phyloP scores from a whole-genome alignment of 176 grass and related monocot genomes.

The Lolium perenne region DNA sequence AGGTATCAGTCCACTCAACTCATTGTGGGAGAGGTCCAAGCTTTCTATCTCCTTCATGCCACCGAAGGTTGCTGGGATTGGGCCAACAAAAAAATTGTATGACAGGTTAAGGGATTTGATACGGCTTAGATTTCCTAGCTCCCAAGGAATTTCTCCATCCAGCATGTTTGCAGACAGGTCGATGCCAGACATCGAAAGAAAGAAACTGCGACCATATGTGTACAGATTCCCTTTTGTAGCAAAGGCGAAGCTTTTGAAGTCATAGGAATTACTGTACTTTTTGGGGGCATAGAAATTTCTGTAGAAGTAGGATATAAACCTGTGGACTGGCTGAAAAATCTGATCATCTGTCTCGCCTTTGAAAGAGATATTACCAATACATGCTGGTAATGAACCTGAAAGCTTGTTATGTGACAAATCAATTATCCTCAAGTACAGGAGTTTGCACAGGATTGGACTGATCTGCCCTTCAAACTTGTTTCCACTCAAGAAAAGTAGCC shows the following conservation, averaged over 20 bases:
- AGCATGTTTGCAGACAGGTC: constrained; percentile 11
- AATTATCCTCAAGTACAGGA: constrained; percentile 28
- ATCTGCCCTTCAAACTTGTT: constrained; percentile 38
- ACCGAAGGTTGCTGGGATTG: not conserved
- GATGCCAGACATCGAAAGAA: not conserved
- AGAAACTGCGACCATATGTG: not conserved
- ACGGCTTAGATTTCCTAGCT: not conserved
- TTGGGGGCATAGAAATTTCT: too few relatives aligned
- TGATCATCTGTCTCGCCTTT: not conserved
- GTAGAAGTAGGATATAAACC: too few relatives aligned
- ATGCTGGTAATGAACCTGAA: constrained; percentile 26
- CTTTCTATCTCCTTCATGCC: not conserved
- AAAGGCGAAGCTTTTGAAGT: not conserved
- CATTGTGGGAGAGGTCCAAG: not conserved
- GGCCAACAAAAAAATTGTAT: not conserved
- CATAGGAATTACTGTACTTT: not conserved
- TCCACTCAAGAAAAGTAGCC: not conserved
- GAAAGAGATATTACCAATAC: constrained; percentile 36
- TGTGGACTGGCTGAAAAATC: not conserved
- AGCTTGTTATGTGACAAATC: constrained; percentile 34
- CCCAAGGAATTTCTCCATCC: not conserved
- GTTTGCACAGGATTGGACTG: not conserved
- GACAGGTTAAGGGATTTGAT: constrained; percentile 31
- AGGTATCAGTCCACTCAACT: not conserved
- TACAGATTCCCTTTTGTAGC: constrained; percentile 5